phyloP scores from a whole-genome alignment of 352 stramenopile species.

The Phytophthora pisi region DNA sequence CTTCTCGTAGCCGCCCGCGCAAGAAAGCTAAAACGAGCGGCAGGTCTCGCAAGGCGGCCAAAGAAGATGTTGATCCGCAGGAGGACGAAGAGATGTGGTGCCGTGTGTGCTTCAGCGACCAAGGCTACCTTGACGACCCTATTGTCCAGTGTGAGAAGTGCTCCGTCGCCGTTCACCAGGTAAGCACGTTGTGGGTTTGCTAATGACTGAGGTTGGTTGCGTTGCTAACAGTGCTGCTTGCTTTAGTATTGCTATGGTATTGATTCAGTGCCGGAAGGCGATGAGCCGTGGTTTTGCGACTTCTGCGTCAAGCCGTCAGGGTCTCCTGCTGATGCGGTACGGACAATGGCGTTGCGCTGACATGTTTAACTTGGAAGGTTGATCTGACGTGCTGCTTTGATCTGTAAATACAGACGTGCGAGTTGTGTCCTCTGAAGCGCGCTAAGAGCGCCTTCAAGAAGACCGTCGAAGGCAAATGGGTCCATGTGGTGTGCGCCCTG shows the following conservation, averaged over 20 bases:
- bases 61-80: slow-evolving; percentile 55
- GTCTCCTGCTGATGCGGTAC: slow-evolving; percentile 56
- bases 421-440: slow-evolving; percentile 78
- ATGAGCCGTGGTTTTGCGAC: slow-evolving; percentile 88
- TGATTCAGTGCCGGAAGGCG: slow-evolving; percentile 74
- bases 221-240: slow-evolving; percentile 16
- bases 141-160: slow-evolving; percentile 91
- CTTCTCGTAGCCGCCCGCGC: slow-evolving; percentile 34
- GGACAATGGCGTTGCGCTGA: neutral
- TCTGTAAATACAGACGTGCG: slow-evolving; percentile 56
- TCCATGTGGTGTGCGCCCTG: slow-evolving; percentile 87
- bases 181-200: slow-evolving; percentile 24
- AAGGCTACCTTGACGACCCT: slow-evolving; percentile 85
- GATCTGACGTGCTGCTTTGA: slow-evolving; percentile 5
- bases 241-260: slow-evolving; percentile 90
- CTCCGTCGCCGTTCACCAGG: slow-evolving; percentile 84
- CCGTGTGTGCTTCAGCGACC: slow-evolving; percentile 88
- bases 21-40: slow-evolving; percentile 40
- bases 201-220: neutral
- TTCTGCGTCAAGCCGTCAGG: slow-evolving; percentile 59
- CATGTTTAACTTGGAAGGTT: neutral
- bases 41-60: slow-evolving; percentile 26
- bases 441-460: slow-evolving; percentile 84
- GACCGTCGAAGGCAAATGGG: slow-evolving; percentile 78
- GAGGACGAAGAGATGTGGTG: slow-evolving; percentile 90